Evolutionary conservation across 2,329 filamentous ascomycete species (phyloP), one percentile per base, ranked within the genome.

Genomic region (Alternaria arborescens): DNA sequence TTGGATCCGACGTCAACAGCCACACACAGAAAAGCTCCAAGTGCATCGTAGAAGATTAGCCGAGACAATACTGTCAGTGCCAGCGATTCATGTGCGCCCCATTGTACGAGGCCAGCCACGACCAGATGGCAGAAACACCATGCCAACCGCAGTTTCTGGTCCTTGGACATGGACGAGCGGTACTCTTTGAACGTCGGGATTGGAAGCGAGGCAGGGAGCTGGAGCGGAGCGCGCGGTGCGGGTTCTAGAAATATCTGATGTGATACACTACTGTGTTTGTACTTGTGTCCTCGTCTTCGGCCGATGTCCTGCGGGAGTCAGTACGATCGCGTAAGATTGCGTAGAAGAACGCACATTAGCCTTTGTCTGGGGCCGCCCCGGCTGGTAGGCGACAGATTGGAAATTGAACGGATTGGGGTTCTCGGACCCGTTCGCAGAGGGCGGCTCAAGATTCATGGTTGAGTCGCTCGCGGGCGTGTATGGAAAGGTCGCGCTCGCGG

Each of bases 211-310:
- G 94, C 93, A 1, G 95, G 95, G 0, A 99, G 87, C 38, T 94
- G 91, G 24, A 97, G 87, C 4, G 95, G 94, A 1, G 94, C 91
- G 54, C 94, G 87, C 5, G 88, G 91, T 0, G 93, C 91, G 7
- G 95, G 95, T 77, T 97, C 93, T 70, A 96, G 92, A 79, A 98
- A 97, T 79, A 98, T 96, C 79, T 97, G 94, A 77, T 98, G 94
- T 20, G 92, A 97, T 58, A 99, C 91, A 77, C 92, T 97, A 77
- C 92, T 96, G 82, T 98, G 94, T 77, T 97, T 97, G 85, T 99
- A 99, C 78, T 95, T 93, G 82, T 99, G 95, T 64, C 95, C 95
- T 62, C 94, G 90, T 67, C 95, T 89, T 79, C 97, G 92, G 65
- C 94, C 94, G 65, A 97, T 88, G 70, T 93, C 94, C 90, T 96